Conservation (phyloP, 2,329 filamentous ascomycete species). For the Berkeleyomyces rouxiae region DNA sequence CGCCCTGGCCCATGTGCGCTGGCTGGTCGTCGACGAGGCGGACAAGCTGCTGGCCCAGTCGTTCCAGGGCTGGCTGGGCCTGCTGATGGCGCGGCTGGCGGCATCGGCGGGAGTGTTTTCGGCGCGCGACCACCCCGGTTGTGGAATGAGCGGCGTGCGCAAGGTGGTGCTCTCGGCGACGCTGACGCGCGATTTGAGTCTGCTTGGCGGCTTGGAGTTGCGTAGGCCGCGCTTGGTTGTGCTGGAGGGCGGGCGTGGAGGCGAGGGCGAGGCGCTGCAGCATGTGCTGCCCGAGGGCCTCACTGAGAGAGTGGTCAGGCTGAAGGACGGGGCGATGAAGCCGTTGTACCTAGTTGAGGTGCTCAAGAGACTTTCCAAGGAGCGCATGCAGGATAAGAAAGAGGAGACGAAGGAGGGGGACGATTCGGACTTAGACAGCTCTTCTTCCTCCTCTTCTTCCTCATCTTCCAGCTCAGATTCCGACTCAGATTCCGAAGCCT, state of each 20-base stretch:
- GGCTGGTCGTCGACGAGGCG: constrained; percentile 86
- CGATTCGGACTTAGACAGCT: constrained; percentile 18
- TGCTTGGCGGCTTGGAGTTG: constrained; percentile 58
- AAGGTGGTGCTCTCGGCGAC: constrained; percentile 87
- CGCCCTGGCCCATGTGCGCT: constrained; percentile 58
- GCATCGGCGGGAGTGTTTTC: constrained; percentile 17
- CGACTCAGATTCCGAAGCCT: constrained; percentile 17
- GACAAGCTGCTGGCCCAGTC: constrained; percentile 82
- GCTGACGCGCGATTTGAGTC: constrained; percentile 72
- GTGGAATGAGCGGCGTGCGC: constrained; percentile 37
- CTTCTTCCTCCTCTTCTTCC: constrained; percentile 20
- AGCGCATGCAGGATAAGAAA: background rate
- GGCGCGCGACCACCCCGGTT: constrained; percentile 29
- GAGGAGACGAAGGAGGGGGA: constrained; percentile 26
- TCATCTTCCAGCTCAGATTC: constrained; percentile 19
- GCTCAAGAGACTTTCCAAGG: constrained; percentile 19
- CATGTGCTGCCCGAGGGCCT: constrained; percentile 45
- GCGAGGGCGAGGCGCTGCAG: constrained; percentile 17
- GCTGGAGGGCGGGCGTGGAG: constrained; percentile 38
- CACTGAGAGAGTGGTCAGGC: constrained; percentile 17
- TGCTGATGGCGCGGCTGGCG: constrained; percentile 43
- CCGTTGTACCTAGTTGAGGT: constrained; percentile 56
- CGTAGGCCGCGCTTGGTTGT: constrained; percentile 59
- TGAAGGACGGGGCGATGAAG: constrained; percentile 39
- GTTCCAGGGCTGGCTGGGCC: constrained; percentile 77